phyloP scores from a whole-genome alignment of 192 early-diverging fungal species.

The Coemansia reversa region DNA sequence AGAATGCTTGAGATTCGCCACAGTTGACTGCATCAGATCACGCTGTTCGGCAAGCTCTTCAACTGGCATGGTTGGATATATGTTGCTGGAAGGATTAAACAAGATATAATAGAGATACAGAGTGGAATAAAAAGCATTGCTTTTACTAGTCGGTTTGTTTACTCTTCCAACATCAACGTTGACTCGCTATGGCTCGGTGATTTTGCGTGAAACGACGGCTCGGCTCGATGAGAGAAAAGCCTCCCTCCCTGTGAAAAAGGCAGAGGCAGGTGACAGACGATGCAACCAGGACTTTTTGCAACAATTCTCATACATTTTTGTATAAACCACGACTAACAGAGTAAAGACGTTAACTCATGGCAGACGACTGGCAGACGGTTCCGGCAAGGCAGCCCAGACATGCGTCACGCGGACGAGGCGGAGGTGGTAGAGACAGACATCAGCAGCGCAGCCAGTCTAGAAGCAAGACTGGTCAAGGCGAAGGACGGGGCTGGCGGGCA shows the following conservation, averaged over 20 bases:
- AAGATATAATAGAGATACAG: conserved; percentile 3
- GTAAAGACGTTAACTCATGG: conserved; percentile 7
- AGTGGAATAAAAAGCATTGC: neutral
- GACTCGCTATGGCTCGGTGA: neutral
- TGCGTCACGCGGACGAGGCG: conserved; percentile 10
- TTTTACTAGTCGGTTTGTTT: no score
- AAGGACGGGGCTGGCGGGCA: neutral
- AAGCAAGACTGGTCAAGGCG: neutral
- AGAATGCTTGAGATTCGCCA: conserved; percentile 29
- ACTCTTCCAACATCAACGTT: no score
- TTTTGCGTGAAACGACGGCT: neutral
- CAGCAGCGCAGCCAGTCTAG: conserved; percentile 14
- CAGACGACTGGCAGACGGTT: conserved; percentile 53
- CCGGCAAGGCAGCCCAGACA: conserved; percentile 23
- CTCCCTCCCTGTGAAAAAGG: neutral
- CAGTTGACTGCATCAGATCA: conserved; percentile 20
- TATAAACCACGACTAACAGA: conserved; percentile 2
- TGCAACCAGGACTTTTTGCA: neutral
- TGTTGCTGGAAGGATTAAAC: neutral
- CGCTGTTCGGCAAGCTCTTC: conserved; percentile 41
- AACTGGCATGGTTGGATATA: conserved; percentile 6
- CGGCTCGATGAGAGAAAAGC: neutral
- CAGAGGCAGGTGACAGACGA: neutral
- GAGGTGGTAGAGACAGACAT: conserved; percentile 8
- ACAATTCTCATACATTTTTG: neutral